phyloP scores from a whole-genome alignment of 345 rosid genomes.

The Camelina sativa region DNA sequence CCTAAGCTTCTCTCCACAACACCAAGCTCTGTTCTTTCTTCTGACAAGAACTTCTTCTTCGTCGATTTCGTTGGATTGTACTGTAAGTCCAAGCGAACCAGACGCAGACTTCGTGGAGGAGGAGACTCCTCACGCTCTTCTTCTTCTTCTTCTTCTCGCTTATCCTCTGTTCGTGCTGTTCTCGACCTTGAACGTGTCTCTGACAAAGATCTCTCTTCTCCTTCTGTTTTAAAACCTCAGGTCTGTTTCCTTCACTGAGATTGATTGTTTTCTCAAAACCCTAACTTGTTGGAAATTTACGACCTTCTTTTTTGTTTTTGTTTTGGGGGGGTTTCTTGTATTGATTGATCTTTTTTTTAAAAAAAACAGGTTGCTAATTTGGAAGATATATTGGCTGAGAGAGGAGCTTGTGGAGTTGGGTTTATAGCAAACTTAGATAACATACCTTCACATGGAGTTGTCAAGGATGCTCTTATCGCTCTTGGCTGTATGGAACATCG shows the following conservation, averaged over 20 bases:
- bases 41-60: slow-evolving; percentile 49
- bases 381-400: slow-evolving; percentile 87
- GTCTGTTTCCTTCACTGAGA: slow-evolving; percentile 35
- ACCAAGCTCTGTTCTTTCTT: slow-evolving; percentile 53
- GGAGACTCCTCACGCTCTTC: slow-evolving; percentile 22
- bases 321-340: background rate
- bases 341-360: background rate
- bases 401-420: slow-evolving; percentile 99
- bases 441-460: slow-evolving; percentile 76
- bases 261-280: background rate
- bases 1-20: slow-evolving; percentile 56
- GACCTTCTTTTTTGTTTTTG: background rate
- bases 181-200: slow-evolving; percentile 50
- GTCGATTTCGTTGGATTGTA: slow-evolving; percentile 74
- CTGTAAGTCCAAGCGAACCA: slow-evolving; percentile 50
- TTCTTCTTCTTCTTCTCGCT: slow-evolving; percentile 50
- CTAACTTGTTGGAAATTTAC: background rate
- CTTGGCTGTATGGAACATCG: slow-evolving; percentile 99
- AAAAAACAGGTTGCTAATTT: slow-evolving; percentile 67
- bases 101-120: slow-evolving; percentile 58
- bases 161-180: slow-evolving; percentile 56
- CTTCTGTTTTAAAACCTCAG: slow-evolving; percentile 53
- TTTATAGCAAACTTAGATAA: slow-evolving; percentile 97
- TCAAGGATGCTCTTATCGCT: slow-evolving; percentile 83
- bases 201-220: slow-evolving; percentile 38